Evolutionary conservation across 495 filamentous ascomycete genomes (phyloP).

Genomic region (Aspergillus homomorphus): DNA sequence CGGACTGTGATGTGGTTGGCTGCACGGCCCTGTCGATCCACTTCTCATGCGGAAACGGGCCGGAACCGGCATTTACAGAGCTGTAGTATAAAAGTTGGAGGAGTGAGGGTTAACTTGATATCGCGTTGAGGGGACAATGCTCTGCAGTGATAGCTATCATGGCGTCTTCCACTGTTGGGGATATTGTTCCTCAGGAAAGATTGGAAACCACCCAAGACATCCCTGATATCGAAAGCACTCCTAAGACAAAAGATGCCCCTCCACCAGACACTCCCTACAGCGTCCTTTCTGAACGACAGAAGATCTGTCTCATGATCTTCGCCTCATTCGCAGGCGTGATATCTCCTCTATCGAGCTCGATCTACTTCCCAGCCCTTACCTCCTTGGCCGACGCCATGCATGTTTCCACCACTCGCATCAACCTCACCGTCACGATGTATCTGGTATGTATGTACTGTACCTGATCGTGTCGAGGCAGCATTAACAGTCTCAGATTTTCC

Average conservation of each 20-base stretch:
- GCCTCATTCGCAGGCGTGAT: constrained; percentile 30
- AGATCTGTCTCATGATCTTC: constrained; percentile 1
- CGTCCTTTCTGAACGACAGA: constrained; percentile 20
- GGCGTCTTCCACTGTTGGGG: too few relatives aligned
- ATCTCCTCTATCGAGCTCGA: constrained; percentile 42
- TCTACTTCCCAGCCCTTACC: constrained; percentile 45
- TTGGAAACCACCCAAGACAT: not conserved
- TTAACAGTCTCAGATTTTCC: too few relatives aligned
- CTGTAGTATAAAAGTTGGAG: not conserved
- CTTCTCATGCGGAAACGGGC: constrained; percentile 9
- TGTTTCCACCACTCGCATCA: constrained; percentile 39
- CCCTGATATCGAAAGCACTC: not conserved
- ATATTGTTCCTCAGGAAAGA: not conserved
- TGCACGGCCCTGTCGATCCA: not conserved
- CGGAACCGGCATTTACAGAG: constrained; percentile 6
- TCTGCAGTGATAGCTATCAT: not conserved
- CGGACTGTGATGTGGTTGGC: not conserved
- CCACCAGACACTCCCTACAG: constrained; percentile 23
- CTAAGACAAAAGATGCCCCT: not conserved
- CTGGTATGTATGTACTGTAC: too few relatives aligned
- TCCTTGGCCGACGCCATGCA: constrained; percentile 33
- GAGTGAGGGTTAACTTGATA: not conserved
- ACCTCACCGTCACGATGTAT: constrained; percentile 46
- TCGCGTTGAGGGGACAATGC: too few relatives aligned
- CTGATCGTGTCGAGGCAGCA: too few relatives aligned